A percentile compares a stretch with the other conserved stretches of the same genome.
phyloP scores from a whole-genome alignment of 805 yeast species.

The Wickerhamiella kazuoi region DNA sequence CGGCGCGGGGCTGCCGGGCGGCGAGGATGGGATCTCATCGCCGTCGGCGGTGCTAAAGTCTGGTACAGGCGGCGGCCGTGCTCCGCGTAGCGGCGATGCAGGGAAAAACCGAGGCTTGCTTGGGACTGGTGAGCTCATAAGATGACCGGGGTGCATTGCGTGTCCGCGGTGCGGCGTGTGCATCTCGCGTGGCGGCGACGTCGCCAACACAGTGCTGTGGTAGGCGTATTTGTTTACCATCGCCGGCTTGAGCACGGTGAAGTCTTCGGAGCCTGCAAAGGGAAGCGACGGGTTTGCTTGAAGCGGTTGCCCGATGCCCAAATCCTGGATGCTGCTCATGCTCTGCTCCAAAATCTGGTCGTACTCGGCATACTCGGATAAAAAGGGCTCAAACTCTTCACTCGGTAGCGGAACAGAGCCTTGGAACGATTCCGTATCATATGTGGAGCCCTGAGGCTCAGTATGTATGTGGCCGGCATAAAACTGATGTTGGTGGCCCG shows the following conservation, averaged over 20 bases:
- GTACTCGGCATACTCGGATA: conserved; percentile 27
- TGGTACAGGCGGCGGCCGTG: neutral
- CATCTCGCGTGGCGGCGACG: neutral
- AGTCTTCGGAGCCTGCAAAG: neutral
- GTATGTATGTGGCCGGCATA: neutral
- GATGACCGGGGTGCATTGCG: neutral
- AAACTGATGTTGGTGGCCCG: neutral
- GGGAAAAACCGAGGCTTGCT: neutral
- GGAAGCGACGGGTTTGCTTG: neutral
- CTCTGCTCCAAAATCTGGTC: conserved; percentile 41
- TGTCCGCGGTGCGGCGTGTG: too few relatives aligned
- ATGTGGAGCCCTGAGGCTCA: neutral
- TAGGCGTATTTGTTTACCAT: neutral
- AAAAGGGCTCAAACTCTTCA: conserved; percentile 33
- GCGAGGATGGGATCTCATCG: conserved; percentile 10
- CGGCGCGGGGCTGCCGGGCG: conserved; percentile 12
- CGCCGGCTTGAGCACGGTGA: neutral
- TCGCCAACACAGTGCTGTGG: neutral
- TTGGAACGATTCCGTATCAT: neutral
- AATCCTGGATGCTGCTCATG: conserved; percentile 37
- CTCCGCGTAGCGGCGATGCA: neutral
- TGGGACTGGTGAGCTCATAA: neutral
- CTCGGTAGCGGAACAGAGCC: conserved; percentile 31
- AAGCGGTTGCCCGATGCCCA: conserved; percentile 36
- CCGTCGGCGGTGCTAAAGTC: too few relatives aligned